Conservation (phyloP, 176 grass and related monocot species). For the Zea luxurians region DNA sequence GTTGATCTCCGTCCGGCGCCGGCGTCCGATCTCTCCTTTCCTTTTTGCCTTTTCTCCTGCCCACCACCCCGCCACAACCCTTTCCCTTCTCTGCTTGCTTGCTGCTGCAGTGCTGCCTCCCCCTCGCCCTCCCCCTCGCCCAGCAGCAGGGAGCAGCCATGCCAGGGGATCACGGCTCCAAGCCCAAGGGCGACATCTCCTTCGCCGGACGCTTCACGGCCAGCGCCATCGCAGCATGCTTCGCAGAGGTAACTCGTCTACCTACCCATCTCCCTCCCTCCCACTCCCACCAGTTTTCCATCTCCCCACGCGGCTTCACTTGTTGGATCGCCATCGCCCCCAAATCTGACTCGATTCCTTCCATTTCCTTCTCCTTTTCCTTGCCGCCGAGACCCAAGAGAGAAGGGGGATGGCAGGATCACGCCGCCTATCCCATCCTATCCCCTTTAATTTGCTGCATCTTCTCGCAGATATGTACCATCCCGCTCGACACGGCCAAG, state of each 20-base stretch:
- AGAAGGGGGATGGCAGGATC: not conserved
- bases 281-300: not conserved
- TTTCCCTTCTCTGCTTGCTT: not conserved
- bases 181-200: constrained; percentile 73
- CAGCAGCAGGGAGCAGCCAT: constrained; percentile 23
- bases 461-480: constrained; percentile 58
- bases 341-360: not conserved
- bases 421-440: not conserved
- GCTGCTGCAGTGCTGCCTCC: too few relatives aligned
- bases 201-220: constrained; percentile 86
- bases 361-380: not conserved
- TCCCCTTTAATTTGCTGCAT: not conserved
- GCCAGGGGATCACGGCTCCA: constrained; percentile 47
- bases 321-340: not conserved
- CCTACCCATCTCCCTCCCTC: not conserved
- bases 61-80: not conserved
- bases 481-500: constrained; percentile 93
- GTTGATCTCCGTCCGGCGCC: not conserved
- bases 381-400: too few relatives aligned
- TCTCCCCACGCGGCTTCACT: not conserved
- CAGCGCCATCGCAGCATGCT: constrained; percentile 94
- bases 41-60: not conserved
- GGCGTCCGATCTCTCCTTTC: not conserved
- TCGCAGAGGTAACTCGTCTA: constrained; percentile 63
- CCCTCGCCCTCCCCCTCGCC: too few relatives aligned